These are phyloP conservation scores for Xylariomycetidae sp. DNA, from an alignment of 2,329 filamentous ascomycete species.

Conservation along the genomic window DNA sequence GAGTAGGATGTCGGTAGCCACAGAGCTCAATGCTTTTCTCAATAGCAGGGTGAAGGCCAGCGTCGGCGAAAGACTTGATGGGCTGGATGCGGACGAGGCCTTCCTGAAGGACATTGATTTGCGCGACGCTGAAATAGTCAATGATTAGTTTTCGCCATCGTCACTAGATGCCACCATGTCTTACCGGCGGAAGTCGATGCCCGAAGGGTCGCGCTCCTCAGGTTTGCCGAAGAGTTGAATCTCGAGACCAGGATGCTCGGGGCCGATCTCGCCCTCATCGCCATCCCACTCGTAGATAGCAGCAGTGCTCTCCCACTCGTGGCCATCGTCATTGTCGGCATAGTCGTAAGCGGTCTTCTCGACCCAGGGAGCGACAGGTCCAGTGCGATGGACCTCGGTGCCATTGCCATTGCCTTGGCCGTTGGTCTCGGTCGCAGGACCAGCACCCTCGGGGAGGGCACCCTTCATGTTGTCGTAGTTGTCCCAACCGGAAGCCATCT, in stretches of 20 bases:
- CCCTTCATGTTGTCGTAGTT: conserved; percentile 21
- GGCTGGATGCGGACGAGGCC: conserved; percentile 45
- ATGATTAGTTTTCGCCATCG: conserved; percentile 1
- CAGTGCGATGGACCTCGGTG: conserved; percentile 1
- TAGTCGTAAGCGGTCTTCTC: conserved; percentile 44
- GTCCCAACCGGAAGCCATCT: conserved; percentile 20
- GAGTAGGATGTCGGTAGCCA: conserved; percentile 68
- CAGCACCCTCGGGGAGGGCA: conserved; percentile 25
- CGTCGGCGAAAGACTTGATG: conserved; percentile 59
- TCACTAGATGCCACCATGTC: neutral
- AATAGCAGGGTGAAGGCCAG: conserved; percentile 81
- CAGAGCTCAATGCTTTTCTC: conserved; percentile 68
- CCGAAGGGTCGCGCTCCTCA: conserved; percentile 51
- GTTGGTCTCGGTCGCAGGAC: conserved; percentile 4
- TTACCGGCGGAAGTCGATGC: conserved; percentile 35
- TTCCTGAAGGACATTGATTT: conserved; percentile 53
- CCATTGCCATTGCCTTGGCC: conserved; percentile 2
- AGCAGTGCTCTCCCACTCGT: conserved; percentile 49
- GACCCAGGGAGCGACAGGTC: conserved; percentile 37
- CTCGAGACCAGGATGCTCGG: conserved; percentile 65
- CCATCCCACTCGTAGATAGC: conserved; percentile 76
- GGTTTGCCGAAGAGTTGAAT: conserved; percentile 63
- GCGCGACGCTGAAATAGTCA: conserved; percentile 38
- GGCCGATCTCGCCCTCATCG: conserved; percentile 80
- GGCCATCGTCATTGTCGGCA: conserved; percentile 22